phyloP scores from a whole-genome alignment of 2,329 filamentous ascomycete species.

The Talaromyces pinophilus region DNA sequence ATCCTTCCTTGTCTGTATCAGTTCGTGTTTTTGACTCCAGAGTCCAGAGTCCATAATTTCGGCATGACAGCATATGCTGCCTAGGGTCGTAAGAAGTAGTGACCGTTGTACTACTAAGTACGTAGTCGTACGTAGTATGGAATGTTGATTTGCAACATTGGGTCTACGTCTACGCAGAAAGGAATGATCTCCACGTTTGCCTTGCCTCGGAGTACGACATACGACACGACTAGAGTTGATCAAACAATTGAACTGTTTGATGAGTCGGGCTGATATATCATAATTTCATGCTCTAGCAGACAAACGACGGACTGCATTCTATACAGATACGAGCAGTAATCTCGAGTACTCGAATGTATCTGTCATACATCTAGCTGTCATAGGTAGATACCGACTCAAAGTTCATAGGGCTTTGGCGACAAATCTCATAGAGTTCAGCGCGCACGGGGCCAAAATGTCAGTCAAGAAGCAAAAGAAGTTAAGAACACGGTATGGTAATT shows the following conservation, averaged over 20 bases:
- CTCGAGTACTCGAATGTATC: neutral
- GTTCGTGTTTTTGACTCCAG: neutral
- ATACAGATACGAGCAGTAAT: neutral
- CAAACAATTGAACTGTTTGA: neutral
- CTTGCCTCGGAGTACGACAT: neutral
- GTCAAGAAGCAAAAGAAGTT: neutral
- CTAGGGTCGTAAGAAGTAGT: too few relatives aligned
- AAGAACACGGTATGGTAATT: conserved; percentile 5
- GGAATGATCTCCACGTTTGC: neutral
- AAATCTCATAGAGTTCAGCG: conserved; percentile 7
- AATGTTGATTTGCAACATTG: neutral
- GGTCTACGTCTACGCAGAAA: neutral
- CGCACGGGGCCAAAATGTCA: neutral
- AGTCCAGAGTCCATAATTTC: neutral
- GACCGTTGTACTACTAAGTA: neutral
- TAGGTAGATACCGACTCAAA: neutral
- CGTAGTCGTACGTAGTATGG: neutral
- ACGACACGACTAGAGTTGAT: neutral
- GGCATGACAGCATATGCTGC: neutral
- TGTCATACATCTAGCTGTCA: neutral
- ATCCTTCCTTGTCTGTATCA: conserved; percentile 22
- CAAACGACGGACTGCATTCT: neutral
- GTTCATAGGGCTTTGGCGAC: conserved; percentile 1
- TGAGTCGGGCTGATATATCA: neutral
- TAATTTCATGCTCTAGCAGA: neutral